Evolutionary conservation across 2,329 filamentous ascomycete species (phyloP).

Genomic region (Pestalotiopsis sp.): DNA sequence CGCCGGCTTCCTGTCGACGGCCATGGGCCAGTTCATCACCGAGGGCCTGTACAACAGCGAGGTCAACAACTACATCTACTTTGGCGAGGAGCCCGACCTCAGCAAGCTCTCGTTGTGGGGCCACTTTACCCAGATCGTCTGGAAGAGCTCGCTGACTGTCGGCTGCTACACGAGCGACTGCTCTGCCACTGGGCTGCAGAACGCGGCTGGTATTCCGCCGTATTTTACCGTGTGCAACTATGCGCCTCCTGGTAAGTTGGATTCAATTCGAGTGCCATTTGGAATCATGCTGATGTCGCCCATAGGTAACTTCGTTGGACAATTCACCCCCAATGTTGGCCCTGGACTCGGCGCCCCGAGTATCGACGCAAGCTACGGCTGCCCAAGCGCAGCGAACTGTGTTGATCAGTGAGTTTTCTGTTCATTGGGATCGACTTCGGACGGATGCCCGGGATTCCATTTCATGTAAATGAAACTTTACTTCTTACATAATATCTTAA

Average conservation of each 20-base stretch:
- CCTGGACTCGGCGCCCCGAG: not conserved
- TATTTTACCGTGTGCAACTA: slow-evolving; percentile 10
- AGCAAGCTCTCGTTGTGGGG: not conserved
- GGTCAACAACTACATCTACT: not conserved
- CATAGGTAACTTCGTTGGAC: not conserved
- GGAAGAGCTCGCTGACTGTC: not conserved
- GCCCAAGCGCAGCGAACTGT: not conserved
- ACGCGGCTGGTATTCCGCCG: not conserved
- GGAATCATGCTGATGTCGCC: not conserved
- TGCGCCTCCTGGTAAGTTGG: not conserved
- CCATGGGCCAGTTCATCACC: slow-evolving; percentile 6
- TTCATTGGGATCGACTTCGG: too few relatives aligned
- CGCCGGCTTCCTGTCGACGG: not conserved
- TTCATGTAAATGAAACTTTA: not conserved
- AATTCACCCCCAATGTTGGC: not conserved
- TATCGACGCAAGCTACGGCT: not conserved
- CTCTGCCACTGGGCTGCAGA: not conserved
- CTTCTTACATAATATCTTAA: not conserved
- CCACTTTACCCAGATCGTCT: slow-evolving; percentile 6
- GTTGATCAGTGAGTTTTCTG: not conserved
- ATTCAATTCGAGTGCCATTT: too few relatives aligned
- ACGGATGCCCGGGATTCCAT: too few relatives aligned
- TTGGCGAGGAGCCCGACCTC: not conserved
- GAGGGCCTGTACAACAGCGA: slow-evolving; percentile 4
- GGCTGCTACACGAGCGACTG: slow-evolving; percentile 6